Conservation (phyloP, 306 rosid species). For the Coriaria nepalensis region DNA sequence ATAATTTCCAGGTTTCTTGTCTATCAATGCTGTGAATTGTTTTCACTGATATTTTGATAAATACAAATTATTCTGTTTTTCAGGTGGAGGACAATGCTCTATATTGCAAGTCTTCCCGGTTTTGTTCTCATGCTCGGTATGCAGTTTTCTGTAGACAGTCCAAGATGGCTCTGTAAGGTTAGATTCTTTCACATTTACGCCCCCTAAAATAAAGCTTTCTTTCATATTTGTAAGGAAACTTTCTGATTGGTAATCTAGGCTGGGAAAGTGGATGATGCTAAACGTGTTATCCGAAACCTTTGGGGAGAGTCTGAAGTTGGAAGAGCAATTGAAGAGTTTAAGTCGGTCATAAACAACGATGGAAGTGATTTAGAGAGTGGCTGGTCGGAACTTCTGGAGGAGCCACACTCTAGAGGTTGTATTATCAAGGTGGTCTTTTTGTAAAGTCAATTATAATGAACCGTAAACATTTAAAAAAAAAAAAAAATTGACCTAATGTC, state of each 20-base stretch:
- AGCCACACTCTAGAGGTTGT: slow-evolving; percentile 90
- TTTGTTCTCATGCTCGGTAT: slow-evolving; percentile 58
- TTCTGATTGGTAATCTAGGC: slow-evolving; percentile 35
- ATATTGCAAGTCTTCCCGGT: slow-evolving; percentile 72
- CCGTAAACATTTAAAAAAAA: no score
- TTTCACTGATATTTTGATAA: slow-evolving; percentile 4
- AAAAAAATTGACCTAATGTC: no score
- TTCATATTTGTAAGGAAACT: slow-evolving; percentile 5
- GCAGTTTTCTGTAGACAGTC: slow-evolving; percentile 89
- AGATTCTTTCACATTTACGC: slow-evolving; percentile 9
- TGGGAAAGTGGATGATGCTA: slow-evolving; percentile 54
- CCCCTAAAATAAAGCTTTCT: no score
- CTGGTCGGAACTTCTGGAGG: slow-evolving; percentile 69
- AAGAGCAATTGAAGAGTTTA: slow-evolving; percentile 63
- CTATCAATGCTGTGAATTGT: no score
- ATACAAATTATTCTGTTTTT: slow-evolving; percentile 10
- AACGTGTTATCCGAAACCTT: slow-evolving; percentile 41
- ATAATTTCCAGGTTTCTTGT: no score
- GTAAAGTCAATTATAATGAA: no score
- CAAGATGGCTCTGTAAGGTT: slow-evolving; percentile 93
- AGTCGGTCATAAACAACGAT: slow-evolving; percentile 52
- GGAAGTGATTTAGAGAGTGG: slow-evolving; percentile 61
- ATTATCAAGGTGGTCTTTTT: slow-evolving; percentile 37
- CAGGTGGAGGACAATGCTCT: slow-evolving; percentile 94
- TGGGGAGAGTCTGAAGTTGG: slow-evolving; percentile 84